Evolutionary conservation across 2,329 filamentous ascomycete species (phyloP), one percentile per base, ranked within the genome.

Genomic region (Ophiostoma piceae): DNA sequence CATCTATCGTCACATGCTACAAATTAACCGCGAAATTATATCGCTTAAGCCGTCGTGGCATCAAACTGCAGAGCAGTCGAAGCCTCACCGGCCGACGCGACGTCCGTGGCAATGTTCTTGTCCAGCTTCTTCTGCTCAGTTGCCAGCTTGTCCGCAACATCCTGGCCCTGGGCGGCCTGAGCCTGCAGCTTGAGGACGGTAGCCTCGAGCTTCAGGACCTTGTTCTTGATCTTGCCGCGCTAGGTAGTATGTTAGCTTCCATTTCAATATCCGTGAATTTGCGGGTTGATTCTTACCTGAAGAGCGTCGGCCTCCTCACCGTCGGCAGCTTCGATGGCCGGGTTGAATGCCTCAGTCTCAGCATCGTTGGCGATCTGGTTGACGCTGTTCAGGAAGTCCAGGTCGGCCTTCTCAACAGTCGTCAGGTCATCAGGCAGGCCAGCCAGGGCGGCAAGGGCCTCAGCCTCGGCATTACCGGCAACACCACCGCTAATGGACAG

Each of bases 181-280:
- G 51, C 51, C 51, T 57, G 51, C 51, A 57, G 51, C 51, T 57
- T 57, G 51, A 57, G 51, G 51, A 57, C 51, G 51, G 51, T 57
- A 16, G 51, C 51, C 51, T 57, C 51, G 22, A 57, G 51, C 51
- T 57, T 57, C n/a, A 57, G 51, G 51, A 57, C 51, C 51, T 57
- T 57, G 51, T 57, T 57, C 51, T 57, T 57, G 51, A 57, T 57
- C 51, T 57, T 57, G 22, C 51, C 51, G 51, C 51, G 51, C 51
- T 57, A 26, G 8, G 26, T 16, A 6, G 11, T 26, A 26, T 16
- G 22, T 57, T 26, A 57, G 51, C 12, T 57, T 57, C n/a, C 12
- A 19, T 4, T 47, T 35, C 8, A 35, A 35, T 35, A 35, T 35
- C 35, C 8, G 35, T 35, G 35, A 5, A 35, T 29, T 29, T 35